A percentile compares a stretch with the other conserved stretches of the same genome.
Conservation (phyloP, 2,329 filamentous ascomycete genomes). For the Graphilbum fragrans region DNA sequence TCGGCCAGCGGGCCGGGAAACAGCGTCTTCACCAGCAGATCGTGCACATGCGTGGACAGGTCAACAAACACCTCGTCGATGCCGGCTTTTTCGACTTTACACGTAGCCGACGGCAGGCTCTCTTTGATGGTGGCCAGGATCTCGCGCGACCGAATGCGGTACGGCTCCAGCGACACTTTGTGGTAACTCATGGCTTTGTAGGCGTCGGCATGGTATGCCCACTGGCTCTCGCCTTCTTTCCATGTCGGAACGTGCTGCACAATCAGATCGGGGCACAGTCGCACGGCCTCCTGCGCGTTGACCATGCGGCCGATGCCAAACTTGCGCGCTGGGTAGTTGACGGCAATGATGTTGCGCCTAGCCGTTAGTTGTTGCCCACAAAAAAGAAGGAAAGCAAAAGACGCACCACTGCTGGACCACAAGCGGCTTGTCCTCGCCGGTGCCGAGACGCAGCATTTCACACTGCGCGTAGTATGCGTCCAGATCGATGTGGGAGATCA, state of each 20-base stretch:
- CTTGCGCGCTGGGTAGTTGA: constrained; percentile 84
- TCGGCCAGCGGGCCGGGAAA: constrained; percentile 57
- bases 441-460: constrained; percentile 75
- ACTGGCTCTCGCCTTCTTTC: constrained; percentile 81
- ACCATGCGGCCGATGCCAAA: constrained; percentile 74
- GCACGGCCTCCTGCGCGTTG: constrained; percentile 68
- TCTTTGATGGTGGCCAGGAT: constrained; percentile 74
- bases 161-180: constrained; percentile 91
- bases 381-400: not conserved
- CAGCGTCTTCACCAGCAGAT: constrained; percentile 52
- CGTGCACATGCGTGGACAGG: constrained; percentile 72
- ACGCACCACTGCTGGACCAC: constrained; percentile 86
- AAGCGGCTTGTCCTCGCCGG: constrained; percentile 64
- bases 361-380: not conserved
- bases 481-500: constrained; percentile 84
- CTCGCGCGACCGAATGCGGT: constrained; percentile 70
- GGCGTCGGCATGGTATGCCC: constrained; percentile 81
- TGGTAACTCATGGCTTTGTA: constrained; percentile 70
- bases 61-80: constrained; percentile 96
- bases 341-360: constrained; percentile 83
- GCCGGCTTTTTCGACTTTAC: constrained; percentile 79
- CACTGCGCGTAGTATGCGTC: constrained; percentile 98
- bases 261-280: constrained; percentile 73
- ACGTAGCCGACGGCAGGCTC: constrained; percentile 39
- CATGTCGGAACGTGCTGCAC: constrained; percentile 92